Evolutionary conservation across 192 early-diverging fungal species (phyloP).

Genomic region (Neocallimastix lanati): DNA sequence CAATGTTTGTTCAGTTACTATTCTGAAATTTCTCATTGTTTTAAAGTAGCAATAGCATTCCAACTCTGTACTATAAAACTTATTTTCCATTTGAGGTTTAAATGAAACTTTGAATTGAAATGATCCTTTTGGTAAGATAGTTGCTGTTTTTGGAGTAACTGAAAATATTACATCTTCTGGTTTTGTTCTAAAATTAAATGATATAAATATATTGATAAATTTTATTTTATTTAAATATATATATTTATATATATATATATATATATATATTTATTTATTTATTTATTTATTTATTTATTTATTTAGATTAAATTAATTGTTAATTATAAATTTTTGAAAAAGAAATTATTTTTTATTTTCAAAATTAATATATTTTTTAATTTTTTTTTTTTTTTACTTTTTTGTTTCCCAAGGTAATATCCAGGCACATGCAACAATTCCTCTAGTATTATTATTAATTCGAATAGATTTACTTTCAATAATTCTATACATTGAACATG

Average conservation of each 20-base stretch:
- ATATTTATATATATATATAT: too few relatives aligned
- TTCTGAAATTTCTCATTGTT: constrained; percentile 34
- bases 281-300: too few relatives aligned
- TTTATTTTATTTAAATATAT: too few relatives aligned
- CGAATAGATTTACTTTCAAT: constrained; percentile 22
- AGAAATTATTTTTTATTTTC: too few relatives aligned
- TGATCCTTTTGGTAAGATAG: constrained; percentile 20
- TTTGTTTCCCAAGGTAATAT: constrained; percentile 15
- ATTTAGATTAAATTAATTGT: too few relatives aligned
- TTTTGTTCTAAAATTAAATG: too few relatives aligned
- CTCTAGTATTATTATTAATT: constrained; percentile 27
- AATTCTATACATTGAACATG: constrained; percentile 26
- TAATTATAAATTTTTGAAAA: too few relatives aligned
- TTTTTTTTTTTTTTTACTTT: too few relatives aligned
- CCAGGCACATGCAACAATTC: constrained; percentile 38
- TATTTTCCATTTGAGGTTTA: constrained; percentile 25
- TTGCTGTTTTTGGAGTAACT: constrained; percentile 15
- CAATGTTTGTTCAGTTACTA: constrained; percentile 35
- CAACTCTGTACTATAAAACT: constrained; percentile 27
- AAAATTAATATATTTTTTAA: constrained; percentile 3
- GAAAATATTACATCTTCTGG: constrained; percentile 18
- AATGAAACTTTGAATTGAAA: constrained; percentile 26
- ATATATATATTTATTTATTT: too few relatives aligned
- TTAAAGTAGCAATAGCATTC: constrained; percentile 42
- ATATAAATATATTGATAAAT: too few relatives aligned